Conservation (phyloP, 1,284 basidiomycete species). For the Rhizoctonia solani region DNA sequence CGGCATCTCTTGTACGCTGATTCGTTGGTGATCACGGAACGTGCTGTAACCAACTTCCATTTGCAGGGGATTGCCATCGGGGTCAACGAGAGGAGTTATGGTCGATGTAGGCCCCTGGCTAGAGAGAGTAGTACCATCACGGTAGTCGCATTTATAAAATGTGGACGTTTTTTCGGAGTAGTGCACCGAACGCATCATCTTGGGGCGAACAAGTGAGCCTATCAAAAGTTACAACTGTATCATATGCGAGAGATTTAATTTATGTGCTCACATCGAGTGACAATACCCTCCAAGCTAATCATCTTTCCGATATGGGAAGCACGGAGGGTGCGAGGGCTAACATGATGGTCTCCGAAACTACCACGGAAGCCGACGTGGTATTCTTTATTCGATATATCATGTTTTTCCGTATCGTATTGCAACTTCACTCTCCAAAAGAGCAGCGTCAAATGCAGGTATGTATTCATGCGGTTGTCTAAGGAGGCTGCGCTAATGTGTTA, state of each 20-base stretch:
- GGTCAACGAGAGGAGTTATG: slow-evolving; percentile 90
- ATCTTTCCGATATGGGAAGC: slow-evolving; percentile 91
- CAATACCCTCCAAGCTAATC: slow-evolving; percentile 97
- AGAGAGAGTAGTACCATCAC: slow-evolving; percentile 87
- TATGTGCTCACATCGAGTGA: slow-evolving; percentile 76
- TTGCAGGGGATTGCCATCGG: slow-evolving; percentile 82
- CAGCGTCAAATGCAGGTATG: slow-evolving; percentile 91
- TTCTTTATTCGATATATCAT: slow-evolving; percentile 77
- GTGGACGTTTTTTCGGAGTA: slow-evolving; percentile 85
- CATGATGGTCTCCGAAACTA: slow-evolving; percentile 98
- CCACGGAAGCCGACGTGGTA: slow-evolving; percentile 94
- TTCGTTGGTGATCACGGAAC: slow-evolving; percentile 96
- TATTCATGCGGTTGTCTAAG: slow-evolving; percentile 88
- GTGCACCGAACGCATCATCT: slow-evolving; percentile 96
- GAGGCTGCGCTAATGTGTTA: slow-evolving; percentile 55
- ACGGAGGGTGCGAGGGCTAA: slow-evolving; percentile 90
- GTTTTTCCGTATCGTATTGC: slow-evolving; percentile 79
- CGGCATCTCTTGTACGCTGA: slow-evolving; percentile 99
- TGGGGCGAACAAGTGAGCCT: slow-evolving; percentile 93
- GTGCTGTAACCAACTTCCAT: slow-evolving; percentile 93
- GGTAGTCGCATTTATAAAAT: slow-evolving; percentile 90
- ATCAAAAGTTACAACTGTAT: background rate
- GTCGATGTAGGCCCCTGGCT: slow-evolving; percentile 89
- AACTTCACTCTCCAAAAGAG: slow-evolving; percentile 78
- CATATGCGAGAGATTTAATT: background rate